Conservation (phyloP, 768 basidiomycete species). For the Lactifluus piperatus region DNA sequence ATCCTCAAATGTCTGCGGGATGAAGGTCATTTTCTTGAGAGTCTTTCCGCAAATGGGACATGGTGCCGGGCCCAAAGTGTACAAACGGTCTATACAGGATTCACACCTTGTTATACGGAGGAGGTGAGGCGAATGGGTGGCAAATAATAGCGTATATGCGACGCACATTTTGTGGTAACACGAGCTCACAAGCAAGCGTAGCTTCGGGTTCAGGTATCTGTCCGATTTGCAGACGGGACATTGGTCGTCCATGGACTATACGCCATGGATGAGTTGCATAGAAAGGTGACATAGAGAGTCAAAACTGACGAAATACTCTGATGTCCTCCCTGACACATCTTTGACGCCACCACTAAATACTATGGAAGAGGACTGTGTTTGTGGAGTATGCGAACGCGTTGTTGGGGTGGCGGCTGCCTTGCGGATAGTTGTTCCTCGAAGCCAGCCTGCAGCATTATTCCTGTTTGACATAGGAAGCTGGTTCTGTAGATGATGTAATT, state of each 20-base stretch:
- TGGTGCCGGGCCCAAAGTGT: conserved; percentile 91
- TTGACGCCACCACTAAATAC: conserved; percentile 80
- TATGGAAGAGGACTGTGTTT: conserved; percentile 63
- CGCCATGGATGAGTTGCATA: neutral
- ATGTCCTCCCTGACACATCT: conserved; percentile 72
- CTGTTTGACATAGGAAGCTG: conserved; percentile 15
- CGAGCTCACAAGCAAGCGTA: conserved; percentile 87
- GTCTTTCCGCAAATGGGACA: conserved; percentile 90
- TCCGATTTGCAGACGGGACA: conserved; percentile 98
- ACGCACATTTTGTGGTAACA: conserved; percentile 97
- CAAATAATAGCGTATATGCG: neutral
- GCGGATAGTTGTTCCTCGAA: conserved; percentile 68
- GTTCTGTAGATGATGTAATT: neutral
- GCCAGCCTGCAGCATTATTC: conserved; percentile 21
- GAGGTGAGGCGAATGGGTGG: neutral
- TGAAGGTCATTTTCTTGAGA: conserved; percentile 89
- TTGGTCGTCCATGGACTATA: conserved; percentile 80
- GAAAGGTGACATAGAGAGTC: neutral
- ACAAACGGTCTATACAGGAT: conserved; percentile 93
- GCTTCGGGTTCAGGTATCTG: conserved; percentile 88
- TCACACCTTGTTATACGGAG: conserved; percentile 63
- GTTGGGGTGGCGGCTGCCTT: conserved; percentile 46
- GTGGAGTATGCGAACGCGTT: conserved; percentile 57
- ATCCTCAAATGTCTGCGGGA: conserved; percentile 91
- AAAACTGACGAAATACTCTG: conserved; percentile 67